Conservation (phyloP, 2,329 filamentous ascomycete genomes). For the Aspergillus intermedius region DNA sequence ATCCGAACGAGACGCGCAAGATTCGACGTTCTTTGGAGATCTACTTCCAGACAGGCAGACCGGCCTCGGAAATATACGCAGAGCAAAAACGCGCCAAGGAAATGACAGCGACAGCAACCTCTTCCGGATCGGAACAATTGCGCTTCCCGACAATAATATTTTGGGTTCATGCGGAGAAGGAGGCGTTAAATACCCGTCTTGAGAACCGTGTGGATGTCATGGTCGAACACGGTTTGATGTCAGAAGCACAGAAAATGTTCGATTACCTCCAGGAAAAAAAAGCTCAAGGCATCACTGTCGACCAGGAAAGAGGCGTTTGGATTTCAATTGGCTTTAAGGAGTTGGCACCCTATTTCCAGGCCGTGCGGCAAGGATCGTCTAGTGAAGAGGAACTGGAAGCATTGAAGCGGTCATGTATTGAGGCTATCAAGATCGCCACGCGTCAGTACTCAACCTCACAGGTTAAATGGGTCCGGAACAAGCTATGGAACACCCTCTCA, state of each 20-base stretch:
- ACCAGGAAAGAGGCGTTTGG: slow-evolving; percentile 82
- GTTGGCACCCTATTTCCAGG: slow-evolving; percentile 64
- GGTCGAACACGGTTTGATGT: slow-evolving; percentile 60
- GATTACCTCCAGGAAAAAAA: slow-evolving; percentile 41
- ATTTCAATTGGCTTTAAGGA: slow-evolving; percentile 96
- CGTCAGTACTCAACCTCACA: slow-evolving; percentile 83
- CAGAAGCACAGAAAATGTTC: slow-evolving; percentile 54
- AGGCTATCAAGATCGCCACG: slow-evolving; percentile 74
- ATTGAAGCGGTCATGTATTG: slow-evolving; percentile 56
- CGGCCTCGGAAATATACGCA: slow-evolving; percentile 78
- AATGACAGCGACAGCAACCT: slow-evolving; percentile 13
- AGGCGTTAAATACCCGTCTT: slow-evolving; percentile 62
- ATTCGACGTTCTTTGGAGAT: slow-evolving; percentile 88
- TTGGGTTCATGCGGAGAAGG: slow-evolving; percentile 75
- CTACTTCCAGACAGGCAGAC: slow-evolving; percentile 71
- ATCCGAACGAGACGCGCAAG: slow-evolving; percentile 86
- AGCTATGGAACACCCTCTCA: slow-evolving; percentile 64
- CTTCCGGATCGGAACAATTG: slow-evolving; percentile 25
- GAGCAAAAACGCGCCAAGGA: slow-evolving; percentile 54
- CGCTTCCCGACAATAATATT: slow-evolving; percentile 63
- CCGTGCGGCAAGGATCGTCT: slow-evolving; percentile 27
- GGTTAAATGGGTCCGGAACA: slow-evolving; percentile 77
- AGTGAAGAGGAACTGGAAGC: slow-evolving; percentile 43
- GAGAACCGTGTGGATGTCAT: slow-evolving; percentile 77
- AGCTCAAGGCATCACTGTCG: slow-evolving; percentile 50